phyloP scores from a whole-genome alignment of 225 moss, liverwort and hornwort species.

The Asterella californica region DNA sequence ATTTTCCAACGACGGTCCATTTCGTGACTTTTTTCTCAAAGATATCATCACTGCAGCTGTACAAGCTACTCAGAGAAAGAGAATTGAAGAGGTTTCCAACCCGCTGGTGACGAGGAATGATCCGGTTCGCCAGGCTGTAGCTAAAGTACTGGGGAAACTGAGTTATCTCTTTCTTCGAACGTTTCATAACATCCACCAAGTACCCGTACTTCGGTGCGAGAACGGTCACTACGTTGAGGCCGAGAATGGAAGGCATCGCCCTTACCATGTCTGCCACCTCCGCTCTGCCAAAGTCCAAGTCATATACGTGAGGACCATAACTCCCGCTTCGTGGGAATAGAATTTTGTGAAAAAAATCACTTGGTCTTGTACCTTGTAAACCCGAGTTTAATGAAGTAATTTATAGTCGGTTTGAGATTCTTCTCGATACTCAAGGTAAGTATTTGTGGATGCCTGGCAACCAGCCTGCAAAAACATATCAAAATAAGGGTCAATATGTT shows the following conservation, averaged over 20 bases:
- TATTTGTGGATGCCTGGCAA: conserved; percentile 55
- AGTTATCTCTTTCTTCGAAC: conserved; percentile 38
- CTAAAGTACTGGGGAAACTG: conserved; percentile 61
- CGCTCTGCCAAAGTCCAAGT: conserved; percentile 7
- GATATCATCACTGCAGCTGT: conserved; percentile 46
- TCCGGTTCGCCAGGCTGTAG: conserved; percentile 51
- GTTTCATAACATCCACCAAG: conserved; percentile 51
- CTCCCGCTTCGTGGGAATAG: too few species aligned
- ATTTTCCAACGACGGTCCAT: conserved; percentile 17
- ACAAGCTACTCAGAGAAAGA: conserved; percentile 45
- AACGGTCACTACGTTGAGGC: conserved; percentile 42
- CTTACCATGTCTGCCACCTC: conserved; percentile 51
- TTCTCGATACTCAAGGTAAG: conserved; percentile 54
- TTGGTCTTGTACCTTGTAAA: conserved; percentile 45
- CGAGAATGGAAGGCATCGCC: conserved; percentile 49
- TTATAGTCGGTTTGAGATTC: conserved; percentile 49
- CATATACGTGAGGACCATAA: too few species aligned
- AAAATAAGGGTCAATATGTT: not conserved
- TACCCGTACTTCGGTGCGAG: conserved; percentile 59
- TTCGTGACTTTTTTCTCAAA: conserved; percentile 40
- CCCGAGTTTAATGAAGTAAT: conserved; percentile 49
- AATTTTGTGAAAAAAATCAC: too few species aligned
- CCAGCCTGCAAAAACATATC: conserved; percentile 30
- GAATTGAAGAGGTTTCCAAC: conserved; percentile 33
- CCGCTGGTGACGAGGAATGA: conserved; percentile 41